Base-by-base conservation (phyloP, 192 early-diverging fungal species). In the Thoreauomyces humboldtii region DNA sequence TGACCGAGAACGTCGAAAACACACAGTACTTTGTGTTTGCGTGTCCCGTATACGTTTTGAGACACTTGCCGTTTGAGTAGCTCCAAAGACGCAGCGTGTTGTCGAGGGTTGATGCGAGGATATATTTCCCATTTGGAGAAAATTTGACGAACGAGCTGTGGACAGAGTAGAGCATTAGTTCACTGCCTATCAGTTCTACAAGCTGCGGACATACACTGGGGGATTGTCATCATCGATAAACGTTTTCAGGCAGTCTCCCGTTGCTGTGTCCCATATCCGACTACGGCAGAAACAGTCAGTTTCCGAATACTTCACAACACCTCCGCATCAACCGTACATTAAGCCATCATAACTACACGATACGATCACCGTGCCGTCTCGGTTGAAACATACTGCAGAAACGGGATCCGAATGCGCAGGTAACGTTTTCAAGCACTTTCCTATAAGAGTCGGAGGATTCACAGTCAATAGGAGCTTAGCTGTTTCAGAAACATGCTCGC, bases 91-190 rank as follows among this genome's bases (percentile, higher is more conserved):
- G 86, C 47, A 99, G 75, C 27, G 92, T 96, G 67, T 84, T 92
- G 80, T 99, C 95, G 50, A 92, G 82, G 9, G 93, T 95, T 7
- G 92, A 87, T 7, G 97, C 93, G 37, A 99, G 79, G 61, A 99
- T 93, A 69, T 93, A 99, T 79, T 98, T 97, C 56, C 95, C 92
- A 73, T 99, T 99, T 34, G 97, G 97, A 31, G 95, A 98, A 71
- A 99, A 99, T 72, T 94, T 95, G 14, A 95, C 94, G 81, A 92
- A 96, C 6, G 92, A 89, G 9, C 88, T 91, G 53, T 38, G 19
- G 42, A 31, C 21, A 42, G n/a, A 11, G 4, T 1, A 32, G 21
- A 31, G 50, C 41, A 36, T 6, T 28, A 34, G 21, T 60, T 0
- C n/a, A 1, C 7, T 32, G 21, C 19, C 4, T 12, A 7, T 46